Evolutionary conservation across 768 basidiomycete species (phyloP).

Genomic region (Hygrocybe coccinea): DNA sequence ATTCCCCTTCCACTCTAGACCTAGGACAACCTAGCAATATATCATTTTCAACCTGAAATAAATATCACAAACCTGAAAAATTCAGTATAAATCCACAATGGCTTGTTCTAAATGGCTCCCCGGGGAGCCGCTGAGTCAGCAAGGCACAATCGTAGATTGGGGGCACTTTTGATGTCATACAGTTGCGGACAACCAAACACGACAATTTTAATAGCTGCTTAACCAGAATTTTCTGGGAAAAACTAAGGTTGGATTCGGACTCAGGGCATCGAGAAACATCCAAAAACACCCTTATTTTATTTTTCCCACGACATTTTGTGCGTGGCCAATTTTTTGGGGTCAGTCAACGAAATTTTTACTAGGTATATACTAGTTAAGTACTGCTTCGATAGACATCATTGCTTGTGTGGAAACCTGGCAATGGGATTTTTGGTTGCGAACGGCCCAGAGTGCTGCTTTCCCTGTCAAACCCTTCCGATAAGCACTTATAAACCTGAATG

Average conservation of each 20-base stretch:
- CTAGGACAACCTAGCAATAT: no score
- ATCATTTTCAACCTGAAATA: no score
- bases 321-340: slow-evolving; percentile 23
- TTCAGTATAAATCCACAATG: no score
- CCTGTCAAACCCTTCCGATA: slow-evolving; percentile 34
- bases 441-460: slow-evolving; percentile 37
- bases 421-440: slow-evolving; percentile 34
- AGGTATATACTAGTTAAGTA: slow-evolving; percentile 16
- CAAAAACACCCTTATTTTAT: slow-evolving; percentile 16
- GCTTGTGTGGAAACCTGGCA: slow-evolving; percentile 22
- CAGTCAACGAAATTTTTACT: slow-evolving; percentile 12
- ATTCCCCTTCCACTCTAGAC: no score
- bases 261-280: slow-evolving; percentile 15
- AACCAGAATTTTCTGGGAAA: slow-evolving; percentile 14
- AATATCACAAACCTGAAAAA: no score
- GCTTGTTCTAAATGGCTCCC: no score
- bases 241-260: slow-evolving; percentile 20
- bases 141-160: no score
- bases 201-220: slow-evolving; percentile 12
- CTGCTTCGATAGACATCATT: slow-evolving; percentile 33
- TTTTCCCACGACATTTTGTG: slow-evolving; percentile 24
- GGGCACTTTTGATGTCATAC: no score
- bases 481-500: slow-evolving; percentile 34
- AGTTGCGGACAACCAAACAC: slow-evolving; percentile 27
- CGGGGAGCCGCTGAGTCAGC: no score